Percentiles rank a stretch among this genome's conserved stretches.
Conservation (phyloP, 1,284 basidiomycete species). For the Cystobasidium sp. region DNA sequence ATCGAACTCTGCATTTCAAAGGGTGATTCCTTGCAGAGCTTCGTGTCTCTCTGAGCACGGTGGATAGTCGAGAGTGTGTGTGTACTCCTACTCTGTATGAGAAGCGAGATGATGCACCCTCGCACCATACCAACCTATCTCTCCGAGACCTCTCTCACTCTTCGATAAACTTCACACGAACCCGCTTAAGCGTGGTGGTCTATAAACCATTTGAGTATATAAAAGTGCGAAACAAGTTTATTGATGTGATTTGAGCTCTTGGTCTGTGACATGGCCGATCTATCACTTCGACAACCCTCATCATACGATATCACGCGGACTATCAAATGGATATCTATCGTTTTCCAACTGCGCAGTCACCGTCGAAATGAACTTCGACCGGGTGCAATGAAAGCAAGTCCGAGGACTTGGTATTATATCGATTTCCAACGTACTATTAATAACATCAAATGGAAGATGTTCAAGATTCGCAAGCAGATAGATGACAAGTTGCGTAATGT, state of each 20-base stretch:
- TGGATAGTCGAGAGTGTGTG: no score
- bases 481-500: slow-evolving; percentile 85
- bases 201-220: background rate
- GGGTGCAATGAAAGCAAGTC: slow-evolving; percentile 76
- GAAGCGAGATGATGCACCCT: no score
- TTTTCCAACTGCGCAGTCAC: slow-evolving; percentile 62
- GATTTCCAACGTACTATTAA: slow-evolving; percentile 95
- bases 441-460: slow-evolving; percentile 95
- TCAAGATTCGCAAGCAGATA: slow-evolving; percentile 88
- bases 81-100: no score
- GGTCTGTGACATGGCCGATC: slow-evolving; percentile 2
- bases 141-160: background rate
- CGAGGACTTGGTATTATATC: slow-evolving; percentile 91
- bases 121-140: no score
- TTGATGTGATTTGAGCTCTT: slow-evolving; percentile 26
- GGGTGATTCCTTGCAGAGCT: no score
- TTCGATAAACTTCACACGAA: slow-evolving; percentile 10
- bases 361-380: slow-evolving; percentile 79
- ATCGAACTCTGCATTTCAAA: no score
- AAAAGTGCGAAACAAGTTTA: slow-evolving; percentile 9
- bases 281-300: no score
- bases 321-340: no score
- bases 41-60: no score
- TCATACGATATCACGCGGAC: no score
- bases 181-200: background rate